Conservation (phyloP, 371 early-diverging fungal genomes). For the Apophysomyces trapeziformis region DNA sequence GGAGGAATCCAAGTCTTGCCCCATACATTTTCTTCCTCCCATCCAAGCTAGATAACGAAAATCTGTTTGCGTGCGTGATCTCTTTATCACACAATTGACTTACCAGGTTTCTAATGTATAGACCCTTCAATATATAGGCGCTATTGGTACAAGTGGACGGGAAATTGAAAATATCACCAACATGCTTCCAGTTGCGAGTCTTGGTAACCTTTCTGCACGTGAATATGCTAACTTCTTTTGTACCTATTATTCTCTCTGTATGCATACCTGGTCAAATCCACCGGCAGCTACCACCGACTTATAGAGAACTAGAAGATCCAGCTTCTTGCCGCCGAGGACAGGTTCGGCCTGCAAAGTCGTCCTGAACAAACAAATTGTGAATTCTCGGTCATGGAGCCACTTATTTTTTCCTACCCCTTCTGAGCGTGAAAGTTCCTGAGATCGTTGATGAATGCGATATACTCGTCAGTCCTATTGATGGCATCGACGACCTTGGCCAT, state of each 20-base stretch:
- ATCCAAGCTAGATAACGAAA: slow-evolving; percentile 37
- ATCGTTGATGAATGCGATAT: slow-evolving; percentile 72
- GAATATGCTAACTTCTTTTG: background rate
- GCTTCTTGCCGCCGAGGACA: slow-evolving; percentile 78
- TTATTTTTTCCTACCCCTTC: slow-evolving; percentile 61
- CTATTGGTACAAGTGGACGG: slow-evolving; percentile 83
- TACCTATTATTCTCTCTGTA: background rate
- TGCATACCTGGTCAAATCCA: slow-evolving; percentile 74
- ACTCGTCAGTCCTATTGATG: slow-evolving; percentile 77
- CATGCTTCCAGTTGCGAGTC: slow-evolving; percentile 76
- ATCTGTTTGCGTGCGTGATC: background rate
- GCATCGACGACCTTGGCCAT: slow-evolving; percentile 59
- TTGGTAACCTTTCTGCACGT: slow-evolving; percentile 59
- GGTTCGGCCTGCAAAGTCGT: slow-evolving; percentile 76
- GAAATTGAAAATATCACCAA: slow-evolving; percentile 74
- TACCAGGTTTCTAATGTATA: slow-evolving; percentile 70
- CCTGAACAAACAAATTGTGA: slow-evolving; percentile 36
- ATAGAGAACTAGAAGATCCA: slow-evolving; percentile 77
- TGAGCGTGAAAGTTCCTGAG: slow-evolving; percentile 72
- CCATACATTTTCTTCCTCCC: slow-evolving; percentile 56
- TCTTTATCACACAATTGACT: slow-evolving; percentile 3
- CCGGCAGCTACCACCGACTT: slow-evolving; percentile 73
- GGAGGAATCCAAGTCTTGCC: slow-evolving; percentile 51
- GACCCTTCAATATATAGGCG: slow-evolving; percentile 78
- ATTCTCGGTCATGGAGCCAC: background rate